Base-by-base conservation (phyloP, 106 monocot species). In the Dactylorhiza incarnata region DNA sequence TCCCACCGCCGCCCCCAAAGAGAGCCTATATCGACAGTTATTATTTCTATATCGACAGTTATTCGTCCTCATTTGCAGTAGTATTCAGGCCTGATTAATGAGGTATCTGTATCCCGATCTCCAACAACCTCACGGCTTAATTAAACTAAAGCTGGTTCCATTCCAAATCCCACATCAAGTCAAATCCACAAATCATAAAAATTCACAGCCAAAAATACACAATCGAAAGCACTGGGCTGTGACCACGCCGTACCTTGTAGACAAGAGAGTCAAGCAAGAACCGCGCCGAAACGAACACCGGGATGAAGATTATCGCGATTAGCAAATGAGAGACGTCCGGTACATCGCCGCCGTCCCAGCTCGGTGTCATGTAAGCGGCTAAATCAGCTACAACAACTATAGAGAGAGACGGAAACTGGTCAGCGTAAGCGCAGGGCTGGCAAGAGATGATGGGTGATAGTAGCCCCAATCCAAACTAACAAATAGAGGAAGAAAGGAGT, bases 201-300 rank as follows among this genome's bases (percentile, higher is more conserved):
- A 69, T 8, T 16, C 16, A 46, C 44, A 6, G 5, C 45, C 69
- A 45, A 46, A 46, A 46, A 69, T 15, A 52, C 43, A 69, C 6
- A 45, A 46, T 46, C 13, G 13, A 46, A 69, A 69, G 20, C 45
- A 6, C 45, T 46, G 44, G 45, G n/a, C 45, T 45, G 44, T 69
- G 17, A 45, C 0, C 24, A 37, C 45, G 15, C 4, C 10, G 7
- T 76, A 77, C 77, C 77, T 77, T 67, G 68, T 37, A 77, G 77
- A 77, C 22, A 43, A 68, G 8, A 5, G 14, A 26, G 11, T 77
- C 51, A 37, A 77, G 68, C 10, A 68, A 43, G 49, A 77, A 43
- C 68, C 77, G 49, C 17, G 25, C 68, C 37, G 48, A 17, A 5
- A 5, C 68, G 19, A 77, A 77, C 51, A 48, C 68, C 6, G 52